Conservation (phyloP, 2,329 filamentous ascomycete genomes). For the Metarhizium sp. region DNA sequence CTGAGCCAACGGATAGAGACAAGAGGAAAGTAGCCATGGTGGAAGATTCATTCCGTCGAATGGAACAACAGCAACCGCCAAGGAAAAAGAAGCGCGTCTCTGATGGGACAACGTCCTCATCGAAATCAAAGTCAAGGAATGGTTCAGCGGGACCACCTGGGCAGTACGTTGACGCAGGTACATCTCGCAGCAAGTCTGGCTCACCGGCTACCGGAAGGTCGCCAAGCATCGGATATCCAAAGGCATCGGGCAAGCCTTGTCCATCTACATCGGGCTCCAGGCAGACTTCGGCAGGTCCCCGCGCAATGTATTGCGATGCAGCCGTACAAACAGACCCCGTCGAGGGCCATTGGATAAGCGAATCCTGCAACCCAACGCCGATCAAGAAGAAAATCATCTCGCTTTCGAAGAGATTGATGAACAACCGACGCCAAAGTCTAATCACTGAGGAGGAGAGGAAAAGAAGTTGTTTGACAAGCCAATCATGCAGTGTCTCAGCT, state of each 20-base stretch:
- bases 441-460: conserved; percentile 29
- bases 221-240: conserved; percentile 20
- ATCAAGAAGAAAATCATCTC: conserved; percentile 41
- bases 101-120: conserved; percentile 35
- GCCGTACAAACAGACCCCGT: conserved; percentile 46
- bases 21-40: conserved; percentile 59
- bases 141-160: conserved; percentile 25
- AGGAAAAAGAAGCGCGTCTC: conserved; percentile 56
- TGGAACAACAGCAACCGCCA: conserved; percentile 48
- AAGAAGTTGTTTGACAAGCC: conserved; percentile 13
- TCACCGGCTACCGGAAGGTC: conserved; percentile 38
- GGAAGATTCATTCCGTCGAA: conserved; percentile 53
- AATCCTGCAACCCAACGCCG: conserved; percentile 22
- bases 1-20: conserved; percentile 55
- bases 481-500: conserved; percentile 19
- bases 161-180: conserved; percentile 43
- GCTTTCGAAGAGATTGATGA: conserved; percentile 42
- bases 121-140: conserved; percentile 30
- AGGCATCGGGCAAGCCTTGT: conserved; percentile 18
- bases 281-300: conserved; percentile 27
- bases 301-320: conserved; percentile 39
- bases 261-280: conserved; percentile 22
- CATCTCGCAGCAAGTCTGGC: conserved; percentile 42
- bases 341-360: conserved; percentile 43
- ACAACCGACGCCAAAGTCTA: conserved; percentile 34